Evolutionary conservation across 257 asterid genomes (phyloP).

Genomic region (Anisodus acutangulus): DNA sequence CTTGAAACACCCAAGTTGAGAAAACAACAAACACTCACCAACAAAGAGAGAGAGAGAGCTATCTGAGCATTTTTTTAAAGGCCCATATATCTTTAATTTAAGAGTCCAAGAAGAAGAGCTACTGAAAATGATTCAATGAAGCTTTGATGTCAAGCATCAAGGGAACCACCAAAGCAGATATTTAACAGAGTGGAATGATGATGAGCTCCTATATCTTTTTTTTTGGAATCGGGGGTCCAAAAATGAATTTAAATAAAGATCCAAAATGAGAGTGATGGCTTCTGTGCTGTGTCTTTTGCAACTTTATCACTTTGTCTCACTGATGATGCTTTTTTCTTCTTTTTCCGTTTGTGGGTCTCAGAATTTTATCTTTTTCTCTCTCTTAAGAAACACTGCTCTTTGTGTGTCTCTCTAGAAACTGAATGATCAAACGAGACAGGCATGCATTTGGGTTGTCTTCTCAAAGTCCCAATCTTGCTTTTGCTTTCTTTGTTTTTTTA

Average conservation of each 20-base stretch:
- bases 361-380: constrained; percentile 15
- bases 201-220: constrained; percentile 34
- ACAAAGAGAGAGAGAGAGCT: constrained; percentile 33
- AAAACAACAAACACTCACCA: constrained; percentile 51
- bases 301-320: constrained; percentile 37
- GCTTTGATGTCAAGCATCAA: constrained; percentile 85
- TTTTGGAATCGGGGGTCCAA: constrained; percentile 42
- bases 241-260: constrained; percentile 1
- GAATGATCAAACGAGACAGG: constrained; percentile 50
- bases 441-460: constrained; percentile 61
- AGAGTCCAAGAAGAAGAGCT: constrained; percentile 34
- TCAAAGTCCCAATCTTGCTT: constrained; percentile 36
- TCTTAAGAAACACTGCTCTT: constrained; percentile 12
- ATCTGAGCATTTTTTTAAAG: constrained; percentile 42
- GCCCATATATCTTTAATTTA: constrained; percentile 39
- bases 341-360: constrained; percentile 40
- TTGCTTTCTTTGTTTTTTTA: constrained; percentile 31
- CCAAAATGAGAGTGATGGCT: constrained; percentile 25
- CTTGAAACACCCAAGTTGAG: constrained; percentile 41
- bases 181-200: constrained; percentile 65
- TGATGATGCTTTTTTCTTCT: constrained; percentile 30
- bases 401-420: constrained; percentile 23
- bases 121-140: constrained; percentile 61
- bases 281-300: constrained; percentile 43
- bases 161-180: constrained; percentile 73